A percentile compares a stretch with the other conserved stretches of the same genome.
phyloP scores from a whole-genome alignment of 331 rosid species.

The Acacia pycnantha region DNA sequence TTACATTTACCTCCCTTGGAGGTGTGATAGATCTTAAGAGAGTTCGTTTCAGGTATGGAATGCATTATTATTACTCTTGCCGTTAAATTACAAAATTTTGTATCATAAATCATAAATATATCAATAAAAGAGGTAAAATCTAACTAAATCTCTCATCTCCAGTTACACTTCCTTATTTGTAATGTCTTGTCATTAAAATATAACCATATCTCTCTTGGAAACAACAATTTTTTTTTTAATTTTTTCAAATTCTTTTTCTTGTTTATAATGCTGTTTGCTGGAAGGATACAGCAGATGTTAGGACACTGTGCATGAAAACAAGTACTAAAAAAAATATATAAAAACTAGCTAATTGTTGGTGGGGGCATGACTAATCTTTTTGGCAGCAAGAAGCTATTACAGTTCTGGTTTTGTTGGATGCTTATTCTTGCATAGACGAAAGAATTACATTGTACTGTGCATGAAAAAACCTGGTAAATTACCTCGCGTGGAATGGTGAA shows the following conservation, averaged over 20 bases:
- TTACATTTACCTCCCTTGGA: slow-evolving; percentile 87
- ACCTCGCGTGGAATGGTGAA: not conserved
- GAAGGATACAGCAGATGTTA: not conserved
- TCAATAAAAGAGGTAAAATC: not conserved
- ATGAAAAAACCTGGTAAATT: not conserved
- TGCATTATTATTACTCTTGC: not conserved
- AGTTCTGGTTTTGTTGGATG: not conserved
- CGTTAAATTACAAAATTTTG: slow-evolving; percentile 5
- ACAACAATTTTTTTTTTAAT: not conserved
- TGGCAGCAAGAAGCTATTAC: not conserved
- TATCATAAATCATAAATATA: not conserved
- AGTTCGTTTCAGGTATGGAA: slow-evolving; percentile 92
- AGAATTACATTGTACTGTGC: not conserved
- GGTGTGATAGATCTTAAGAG: slow-evolving; percentile 91
- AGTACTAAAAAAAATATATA: not conserved
- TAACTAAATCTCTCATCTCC: not conserved
- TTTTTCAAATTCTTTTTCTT: not conserved
- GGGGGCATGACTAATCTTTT: not conserved
- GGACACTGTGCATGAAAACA: not conserved
- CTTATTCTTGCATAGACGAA: not conserved
- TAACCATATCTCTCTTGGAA: not conserved
- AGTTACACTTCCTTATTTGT: not conserved
- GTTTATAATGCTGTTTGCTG: not conserved
- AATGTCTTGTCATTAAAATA: not conserved
- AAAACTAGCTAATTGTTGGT: not conserved